A percentile compares a stretch with the other conserved stretches of the same genome.
Conservation (phyloP, 202 grass and related monocot species). For the Setaria viridis region DNA sequence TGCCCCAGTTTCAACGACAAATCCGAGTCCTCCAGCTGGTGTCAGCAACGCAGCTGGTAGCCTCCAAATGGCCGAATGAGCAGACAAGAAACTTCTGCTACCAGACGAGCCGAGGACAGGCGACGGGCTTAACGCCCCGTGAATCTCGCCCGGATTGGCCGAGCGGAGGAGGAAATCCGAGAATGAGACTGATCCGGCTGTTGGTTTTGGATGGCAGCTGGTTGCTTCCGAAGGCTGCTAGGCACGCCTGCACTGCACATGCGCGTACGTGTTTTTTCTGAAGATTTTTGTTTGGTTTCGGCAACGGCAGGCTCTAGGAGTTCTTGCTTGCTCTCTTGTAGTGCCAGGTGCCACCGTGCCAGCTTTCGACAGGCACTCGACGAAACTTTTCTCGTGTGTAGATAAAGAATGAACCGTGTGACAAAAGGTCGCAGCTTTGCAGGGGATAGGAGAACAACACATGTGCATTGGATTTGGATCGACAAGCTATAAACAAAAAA, state of each 20-base stretch:
- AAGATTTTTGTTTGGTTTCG: conserved; percentile 32
- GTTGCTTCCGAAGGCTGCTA: not conserved
- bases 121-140: conserved; percentile 2
- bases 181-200: not conserved
- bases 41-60: not conserved
- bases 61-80: conserved; percentile 17
- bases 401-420: not conserved
- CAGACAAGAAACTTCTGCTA: not conserved
- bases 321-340: not conserved
- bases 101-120: not conserved
- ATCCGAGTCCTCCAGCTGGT: conserved; percentile 21
- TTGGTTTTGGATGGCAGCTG: conserved; percentile 30
- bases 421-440: not conserved
- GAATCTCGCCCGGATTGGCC: conserved; percentile 42
- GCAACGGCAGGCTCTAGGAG: not conserved
- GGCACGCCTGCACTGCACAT: not conserved
- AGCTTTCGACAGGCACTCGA: not conserved
- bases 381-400: not conserved
- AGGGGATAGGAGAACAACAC: conserved; percentile 27
- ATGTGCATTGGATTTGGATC: conserved; percentile 36
- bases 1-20: not conserved
- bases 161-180: not conserved
- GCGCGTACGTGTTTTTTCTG: not conserved
- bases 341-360: conserved; percentile 8
- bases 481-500: conserved; percentile 8